Evolutionary conservation across 2,329 filamentous ascomycete genomes (phyloP).

Genomic region (Epichloe typhina): DNA sequence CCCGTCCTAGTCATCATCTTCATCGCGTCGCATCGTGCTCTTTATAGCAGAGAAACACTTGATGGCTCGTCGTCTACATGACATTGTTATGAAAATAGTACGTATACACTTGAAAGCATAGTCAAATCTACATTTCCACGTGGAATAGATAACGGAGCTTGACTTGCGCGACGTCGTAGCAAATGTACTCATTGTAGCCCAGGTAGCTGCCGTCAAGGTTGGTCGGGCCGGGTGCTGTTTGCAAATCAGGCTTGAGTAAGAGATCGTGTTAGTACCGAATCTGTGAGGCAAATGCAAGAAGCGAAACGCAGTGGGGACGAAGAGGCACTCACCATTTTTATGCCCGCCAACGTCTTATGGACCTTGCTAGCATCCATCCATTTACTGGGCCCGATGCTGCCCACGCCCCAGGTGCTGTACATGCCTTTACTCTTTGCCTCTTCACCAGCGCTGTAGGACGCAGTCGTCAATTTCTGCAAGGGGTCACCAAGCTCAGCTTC

Average conservation of each 20-base stretch:
- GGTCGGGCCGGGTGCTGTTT: conserved; percentile 32
- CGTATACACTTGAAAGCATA: not conserved
- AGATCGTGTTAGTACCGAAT: too few species aligned
- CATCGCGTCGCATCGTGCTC: too few species aligned
- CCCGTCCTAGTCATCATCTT: too few species aligned
- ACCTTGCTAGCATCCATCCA: conserved; percentile 68
- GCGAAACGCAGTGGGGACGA: not conserved
- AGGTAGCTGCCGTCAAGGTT: conserved; percentile 33
- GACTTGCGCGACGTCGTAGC: conserved; percentile 56
- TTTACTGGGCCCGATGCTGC: conserved; percentile 44
- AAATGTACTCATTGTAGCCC: conserved; percentile 62
- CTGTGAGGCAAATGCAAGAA: too few species aligned
- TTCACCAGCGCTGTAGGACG: conserved; percentile 50
- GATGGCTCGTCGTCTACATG: too few species aligned
- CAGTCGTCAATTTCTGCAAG: conserved; percentile 46
- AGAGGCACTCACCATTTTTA: conserved; percentile 49
- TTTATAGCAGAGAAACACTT: too few species aligned
- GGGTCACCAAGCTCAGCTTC: conserved; percentile 66
- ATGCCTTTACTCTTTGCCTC: conserved; percentile 46
- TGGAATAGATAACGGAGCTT: conserved; percentile 57
- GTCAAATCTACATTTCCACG: conserved; percentile 32
- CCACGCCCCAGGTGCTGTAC: conserved; percentile 59
- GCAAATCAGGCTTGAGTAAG: conserved; percentile 34
- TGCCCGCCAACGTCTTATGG: conserved; percentile 50
- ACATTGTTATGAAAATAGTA: too few species aligned